Percentiles rank a stretch among this genome's conserved stretches.
These are phyloP conservation scores for Medicago ruthenica DNA, from an alignment of 306 rosid species.

Conservation along the genomic window DNA sequence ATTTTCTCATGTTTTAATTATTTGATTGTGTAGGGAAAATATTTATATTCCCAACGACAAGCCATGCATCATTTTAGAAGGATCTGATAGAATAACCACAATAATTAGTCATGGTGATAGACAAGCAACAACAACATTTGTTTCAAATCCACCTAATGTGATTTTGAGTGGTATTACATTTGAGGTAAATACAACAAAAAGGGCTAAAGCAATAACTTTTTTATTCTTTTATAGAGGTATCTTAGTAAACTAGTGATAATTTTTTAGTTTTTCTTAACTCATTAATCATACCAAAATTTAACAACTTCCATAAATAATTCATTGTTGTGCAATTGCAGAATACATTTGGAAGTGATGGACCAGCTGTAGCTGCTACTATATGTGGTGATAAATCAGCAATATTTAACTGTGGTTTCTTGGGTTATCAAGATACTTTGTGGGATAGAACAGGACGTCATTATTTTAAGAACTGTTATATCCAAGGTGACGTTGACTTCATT, in stretches of 20 bases:
- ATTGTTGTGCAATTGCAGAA: not conserved
- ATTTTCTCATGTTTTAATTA: too few relatives aligned
- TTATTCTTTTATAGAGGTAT: too few relatives aligned
- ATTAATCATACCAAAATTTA: not conserved
- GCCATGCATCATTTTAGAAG: conserved; percentile 7
- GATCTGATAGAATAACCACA: not conserved
- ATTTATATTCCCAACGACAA: not conserved
- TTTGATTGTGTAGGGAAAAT: too few relatives aligned
- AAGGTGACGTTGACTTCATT: conserved; percentile 15
- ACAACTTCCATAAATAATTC: not conserved
- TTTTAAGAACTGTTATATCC: conserved; percentile 18
- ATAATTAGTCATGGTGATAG: not conserved
- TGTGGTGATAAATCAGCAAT: not conserved
- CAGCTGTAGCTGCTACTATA: not conserved
- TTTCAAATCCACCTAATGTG: not conserved
- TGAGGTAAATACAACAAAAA: not conserved
- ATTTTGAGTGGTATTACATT: conserved; percentile 20
- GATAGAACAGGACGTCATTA: not conserved
- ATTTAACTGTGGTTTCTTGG: not conserved
- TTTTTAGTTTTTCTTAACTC: not conserved
- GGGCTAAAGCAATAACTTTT: not conserved
- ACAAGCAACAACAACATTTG: not conserved
- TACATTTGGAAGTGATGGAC: not conserved
- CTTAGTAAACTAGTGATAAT: not conserved
- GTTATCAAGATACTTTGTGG: conserved; percentile 27